Percentiles rank a stretch among this genome's conserved stretches.
These are phyloP conservation scores for Artemisia tridentata DNA, from an alignment of 129 eudicot species.

Conservation along the genomic window DNA sequence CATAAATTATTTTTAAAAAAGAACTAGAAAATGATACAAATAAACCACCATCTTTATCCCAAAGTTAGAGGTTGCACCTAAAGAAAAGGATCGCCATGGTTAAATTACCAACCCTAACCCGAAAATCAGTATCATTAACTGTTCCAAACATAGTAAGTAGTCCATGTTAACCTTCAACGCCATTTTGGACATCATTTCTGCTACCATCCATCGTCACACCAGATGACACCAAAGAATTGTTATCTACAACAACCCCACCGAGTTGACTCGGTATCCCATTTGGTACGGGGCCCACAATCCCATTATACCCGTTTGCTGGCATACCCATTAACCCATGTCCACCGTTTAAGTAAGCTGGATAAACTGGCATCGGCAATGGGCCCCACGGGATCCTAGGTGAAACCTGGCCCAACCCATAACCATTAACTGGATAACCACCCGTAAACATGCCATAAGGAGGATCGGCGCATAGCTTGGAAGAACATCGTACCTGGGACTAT, in stretches of 20 bases:
- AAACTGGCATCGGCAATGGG: constrained; percentile 43
- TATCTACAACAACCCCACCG: constrained; percentile 44
- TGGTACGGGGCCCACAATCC: constrained; percentile 35
- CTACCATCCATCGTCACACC: constrained; percentile 10
- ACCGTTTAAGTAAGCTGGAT: constrained; percentile 58
- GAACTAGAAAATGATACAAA: not conserved
- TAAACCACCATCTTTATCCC: constrained; percentile 30
- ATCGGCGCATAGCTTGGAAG: constrained; percentile 45
- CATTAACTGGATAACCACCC: too few species aligned
- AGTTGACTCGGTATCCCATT: constrained; percentile 38
- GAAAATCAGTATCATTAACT: constrained; percentile 24
- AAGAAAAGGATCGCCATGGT: constrained; percentile 11
- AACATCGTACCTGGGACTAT: constrained; percentile 41
- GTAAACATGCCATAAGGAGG: constrained; percentile 55
- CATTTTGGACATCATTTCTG: constrained; percentile 28
- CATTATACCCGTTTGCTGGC: constrained; percentile 43
- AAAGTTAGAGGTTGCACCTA: constrained; percentile 29
- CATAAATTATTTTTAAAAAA: too few species aligned
- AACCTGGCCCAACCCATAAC: too few species aligned
- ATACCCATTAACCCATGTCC: constrained; percentile 49
- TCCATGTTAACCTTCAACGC: constrained; percentile 28
- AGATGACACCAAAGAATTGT: constrained; percentile 30
- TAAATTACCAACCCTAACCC: constrained; percentile 27
- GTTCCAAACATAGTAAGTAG: constrained; percentile 10
- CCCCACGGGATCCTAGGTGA: constrained; percentile 53